phyloP scores from a whole-genome alignment of 352 stramenopile genomes.

The Globisporangium iwayamae region DNA sequence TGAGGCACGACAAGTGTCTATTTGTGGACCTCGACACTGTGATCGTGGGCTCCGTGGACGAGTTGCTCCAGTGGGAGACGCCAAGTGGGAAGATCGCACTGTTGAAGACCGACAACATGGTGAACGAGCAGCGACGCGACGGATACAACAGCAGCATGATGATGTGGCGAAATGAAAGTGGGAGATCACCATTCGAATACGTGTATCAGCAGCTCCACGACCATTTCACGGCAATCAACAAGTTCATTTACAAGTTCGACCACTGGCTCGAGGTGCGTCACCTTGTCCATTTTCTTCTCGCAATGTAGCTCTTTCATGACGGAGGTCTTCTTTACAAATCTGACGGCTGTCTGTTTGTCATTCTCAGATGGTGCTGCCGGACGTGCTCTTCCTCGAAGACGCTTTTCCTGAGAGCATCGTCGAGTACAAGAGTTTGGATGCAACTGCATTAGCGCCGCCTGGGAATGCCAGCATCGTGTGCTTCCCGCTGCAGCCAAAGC shows the following conservation, averaged over 20 bases:
- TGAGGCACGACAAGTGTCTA: constrained; percentile 25
- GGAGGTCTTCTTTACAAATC: neutral
- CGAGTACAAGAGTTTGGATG: constrained; percentile 59
- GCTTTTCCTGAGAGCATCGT: constrained; percentile 48
- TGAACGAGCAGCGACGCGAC: constrained; percentile 51
- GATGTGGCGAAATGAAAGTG: constrained; percentile 32
- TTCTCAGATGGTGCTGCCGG: constrained; percentile 36
- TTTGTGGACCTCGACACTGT: constrained; percentile 85
- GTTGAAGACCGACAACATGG: constrained; percentile 63
- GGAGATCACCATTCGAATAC: constrained; percentile 10
- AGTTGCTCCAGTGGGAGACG: constrained; percentile 24
- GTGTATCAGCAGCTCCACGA: constrained; percentile 39
- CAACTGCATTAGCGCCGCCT: constrained; percentile 19
- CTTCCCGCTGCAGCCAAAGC: constrained; percentile 80
- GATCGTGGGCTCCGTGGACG: constrained; percentile 37
- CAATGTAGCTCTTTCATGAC: neutral
- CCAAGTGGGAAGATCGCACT: constrained; percentile 20
- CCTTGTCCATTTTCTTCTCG: neutral
- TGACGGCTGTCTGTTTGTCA: neutral
- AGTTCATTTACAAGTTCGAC: constrained; percentile 85
- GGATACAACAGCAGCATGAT: constrained; percentile 83
- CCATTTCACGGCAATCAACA: constrained; percentile 33
- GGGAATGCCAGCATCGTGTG: constrained; percentile 52
- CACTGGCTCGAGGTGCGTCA: constrained; percentile 72
- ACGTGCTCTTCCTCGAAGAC: constrained; percentile 38